Evolutionary conservation across 805 yeast species (phyloP).

Genomic region (Saccharomycopsis fodiens): DNA sequence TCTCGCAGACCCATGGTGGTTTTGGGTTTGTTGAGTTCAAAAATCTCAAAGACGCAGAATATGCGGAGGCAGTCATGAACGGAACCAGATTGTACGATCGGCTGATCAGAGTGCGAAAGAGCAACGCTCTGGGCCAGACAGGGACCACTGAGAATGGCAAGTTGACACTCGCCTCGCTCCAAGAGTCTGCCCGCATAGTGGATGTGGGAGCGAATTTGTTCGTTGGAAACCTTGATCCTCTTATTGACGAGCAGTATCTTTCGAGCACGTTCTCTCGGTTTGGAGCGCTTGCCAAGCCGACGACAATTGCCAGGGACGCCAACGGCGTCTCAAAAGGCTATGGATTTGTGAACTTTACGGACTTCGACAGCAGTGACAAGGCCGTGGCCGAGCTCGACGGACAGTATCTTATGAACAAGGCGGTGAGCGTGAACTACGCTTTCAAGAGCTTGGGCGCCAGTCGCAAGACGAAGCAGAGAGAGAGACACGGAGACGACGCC

Average conservation of each 20-base stretch:
- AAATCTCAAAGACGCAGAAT: constrained; percentile 55
- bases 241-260: constrained; percentile 52
- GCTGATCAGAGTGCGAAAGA: constrained; percentile 48
- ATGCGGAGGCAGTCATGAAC: constrained; percentile 51
- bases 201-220: constrained; percentile 63
- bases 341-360: constrained; percentile 59
- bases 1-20: constrained; percentile 68
- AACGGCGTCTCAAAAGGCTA: constrained; percentile 48
- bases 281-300: constrained; percentile 50
- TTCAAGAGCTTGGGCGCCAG: constrained; percentile 39
- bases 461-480: constrained; percentile 33
- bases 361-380: constrained; percentile 59
- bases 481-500: constrained; percentile 69
- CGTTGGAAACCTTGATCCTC: constrained; percentile 53
- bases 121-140: constrained; percentile 23
- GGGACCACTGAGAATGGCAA: constrained; percentile 20
- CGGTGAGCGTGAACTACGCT: constrained; percentile 60
- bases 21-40: constrained; percentile 79
- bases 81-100: constrained; percentile 59
- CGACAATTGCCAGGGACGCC: constrained; percentile 39
- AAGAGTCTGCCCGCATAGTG: constrained; percentile 9
- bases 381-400: constrained; percentile 68
- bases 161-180: constrained; percentile 13
- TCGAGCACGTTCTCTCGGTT: constrained; percentile 54
- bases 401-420: constrained; percentile 58